These are phyloP conservation scores for Ploettnerulaceae sp. DNA, from an alignment of 2,329 filamentous ascomycete genomes.

Conservation along the genomic window DNA sequence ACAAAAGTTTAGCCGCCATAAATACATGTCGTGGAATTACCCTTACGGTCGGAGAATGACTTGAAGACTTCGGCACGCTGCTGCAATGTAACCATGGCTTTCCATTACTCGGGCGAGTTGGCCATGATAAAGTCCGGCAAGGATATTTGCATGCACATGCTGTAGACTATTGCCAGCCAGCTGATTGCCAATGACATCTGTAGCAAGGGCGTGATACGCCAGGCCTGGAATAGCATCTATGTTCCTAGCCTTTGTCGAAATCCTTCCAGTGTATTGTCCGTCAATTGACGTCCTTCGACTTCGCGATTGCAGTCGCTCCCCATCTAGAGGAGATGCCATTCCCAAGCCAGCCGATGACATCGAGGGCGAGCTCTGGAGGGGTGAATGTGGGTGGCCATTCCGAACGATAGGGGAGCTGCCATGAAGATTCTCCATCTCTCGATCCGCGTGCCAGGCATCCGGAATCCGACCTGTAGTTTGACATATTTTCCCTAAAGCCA, in stretches of 20 bases:
- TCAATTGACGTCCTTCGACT: conserved; percentile 50
- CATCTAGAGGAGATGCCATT: conserved; percentile 48
- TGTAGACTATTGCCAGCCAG: conserved; percentile 75
- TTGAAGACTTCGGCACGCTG: conserved; percentile 55
- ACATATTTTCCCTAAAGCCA: conserved; percentile 85
- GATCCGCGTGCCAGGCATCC: conserved; percentile 43
- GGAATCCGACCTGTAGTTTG: conserved; percentile 49
- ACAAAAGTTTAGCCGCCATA: conserved; percentile 8
- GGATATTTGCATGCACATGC: conserved; percentile 77
- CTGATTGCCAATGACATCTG: conserved; percentile 79
- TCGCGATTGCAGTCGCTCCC: conserved; percentile 37
- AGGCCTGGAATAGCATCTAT: conserved; percentile 84
- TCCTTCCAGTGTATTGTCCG: conserved; percentile 16
- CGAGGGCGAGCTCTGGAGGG: conserved; percentile 52
- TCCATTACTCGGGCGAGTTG: conserved; percentile 83
- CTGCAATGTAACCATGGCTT: conserved; percentile 62
- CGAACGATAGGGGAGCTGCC: conserved; percentile 35
- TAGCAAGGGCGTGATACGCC: conserved; percentile 82
- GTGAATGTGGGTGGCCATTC: conserved; percentile 49
- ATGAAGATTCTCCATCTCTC: conserved; percentile 16
- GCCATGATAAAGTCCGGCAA: conserved; percentile 84
- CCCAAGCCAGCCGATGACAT: conserved; percentile 38
- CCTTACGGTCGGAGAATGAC: conserved; percentile 65
- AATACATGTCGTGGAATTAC: neutral
- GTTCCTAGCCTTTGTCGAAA: conserved; percentile 47